These are phyloP conservation scores for Aureobasidium sp. DNA, from an alignment of 2,329 filamentous ascomycete species.

Conservation along the genomic window DNA sequence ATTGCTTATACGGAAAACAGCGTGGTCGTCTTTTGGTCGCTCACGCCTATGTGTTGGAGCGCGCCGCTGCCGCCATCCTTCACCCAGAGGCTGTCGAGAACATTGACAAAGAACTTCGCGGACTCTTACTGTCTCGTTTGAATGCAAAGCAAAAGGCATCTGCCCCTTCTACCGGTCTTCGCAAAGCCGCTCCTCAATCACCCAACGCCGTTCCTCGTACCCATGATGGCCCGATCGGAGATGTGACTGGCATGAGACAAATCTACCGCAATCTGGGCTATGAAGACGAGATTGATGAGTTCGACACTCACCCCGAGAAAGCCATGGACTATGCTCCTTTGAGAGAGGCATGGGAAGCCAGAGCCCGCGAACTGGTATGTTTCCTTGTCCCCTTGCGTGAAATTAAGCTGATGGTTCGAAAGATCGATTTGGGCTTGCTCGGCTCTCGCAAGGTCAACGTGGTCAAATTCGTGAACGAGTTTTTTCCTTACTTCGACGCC, in stretches of 20 bases:
- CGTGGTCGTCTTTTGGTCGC: neutral
- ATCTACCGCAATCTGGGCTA: neutral
- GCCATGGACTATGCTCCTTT: neutral
- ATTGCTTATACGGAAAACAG: no score
- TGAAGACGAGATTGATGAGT: neutral
- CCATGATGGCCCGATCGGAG: neutral
- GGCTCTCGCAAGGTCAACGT: neutral
- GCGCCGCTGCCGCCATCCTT: neutral
- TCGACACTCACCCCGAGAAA: neutral
- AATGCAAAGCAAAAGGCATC: neutral
- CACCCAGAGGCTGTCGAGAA: neutral
- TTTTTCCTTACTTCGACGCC: neutral
- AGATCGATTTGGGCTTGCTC: neutral
- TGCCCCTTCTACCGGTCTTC: neutral
- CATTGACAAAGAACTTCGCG: neutral
- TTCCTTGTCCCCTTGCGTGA: neutral
- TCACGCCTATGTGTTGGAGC: neutral
- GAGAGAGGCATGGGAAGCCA: neutral
- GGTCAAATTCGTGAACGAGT: neutral
- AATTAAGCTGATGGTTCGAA: neutral
- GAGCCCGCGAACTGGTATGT: neutral
- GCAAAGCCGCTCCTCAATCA: no score
- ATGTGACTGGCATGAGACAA: neutral
- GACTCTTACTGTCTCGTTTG: neutral
- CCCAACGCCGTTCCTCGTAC: neutral